phyloP scores from a whole-genome alignment of 768 basidiomycete species.

The Harrya chromipes region DNA sequence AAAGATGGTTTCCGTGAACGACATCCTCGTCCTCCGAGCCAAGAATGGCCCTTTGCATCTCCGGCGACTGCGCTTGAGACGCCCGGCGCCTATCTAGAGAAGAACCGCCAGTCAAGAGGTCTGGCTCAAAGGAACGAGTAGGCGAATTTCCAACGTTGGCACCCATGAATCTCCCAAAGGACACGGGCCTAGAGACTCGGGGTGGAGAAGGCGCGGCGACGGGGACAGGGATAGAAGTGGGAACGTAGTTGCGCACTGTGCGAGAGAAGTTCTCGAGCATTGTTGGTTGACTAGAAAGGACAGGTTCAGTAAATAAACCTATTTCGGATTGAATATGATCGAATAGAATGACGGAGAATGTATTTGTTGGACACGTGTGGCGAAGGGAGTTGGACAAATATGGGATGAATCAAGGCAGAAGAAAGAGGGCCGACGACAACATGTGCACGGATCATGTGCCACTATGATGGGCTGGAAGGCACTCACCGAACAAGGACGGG shows the following conservation, averaged over 20 bases:
- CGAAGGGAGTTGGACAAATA: constrained; percentile 12
- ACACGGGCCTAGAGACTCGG: constrained; percentile 47
- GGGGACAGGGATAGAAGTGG: constrained; percentile 49
- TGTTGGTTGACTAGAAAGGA: constrained; percentile 42
- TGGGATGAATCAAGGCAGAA: constrained; percentile 2
- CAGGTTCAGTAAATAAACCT: constrained; percentile 12
- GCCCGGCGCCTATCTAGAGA: constrained; percentile 10
- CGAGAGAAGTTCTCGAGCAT: constrained; percentile 52
- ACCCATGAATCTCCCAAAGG: constrained; percentile 43
- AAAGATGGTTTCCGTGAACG: constrained; percentile 9
- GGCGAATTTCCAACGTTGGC: constrained; percentile 20
- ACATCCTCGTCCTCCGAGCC: constrained; percentile 25
- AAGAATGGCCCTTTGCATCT: constrained; percentile 9
- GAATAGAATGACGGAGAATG: background rate
- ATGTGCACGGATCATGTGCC: constrained; percentile 2
- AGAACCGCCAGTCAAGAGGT: constrained; percentile 7
- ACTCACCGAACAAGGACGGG: constrained; percentile 33
- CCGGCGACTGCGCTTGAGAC: constrained; percentile 14
- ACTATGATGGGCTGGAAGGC: background rate
- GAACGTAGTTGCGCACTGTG: constrained; percentile 53
- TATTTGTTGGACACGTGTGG: constrained; percentile 15
- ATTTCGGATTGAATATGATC: background rate
- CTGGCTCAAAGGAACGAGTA: constrained; percentile 8
- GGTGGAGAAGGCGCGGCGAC: constrained; percentile 47
- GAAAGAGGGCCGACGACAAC: constrained; percentile 14